These are phyloP conservation scores for Phaffomyces thermotolerans DNA, from an alignment of 805 yeast genomes.

Conservation along the genomic window DNA sequence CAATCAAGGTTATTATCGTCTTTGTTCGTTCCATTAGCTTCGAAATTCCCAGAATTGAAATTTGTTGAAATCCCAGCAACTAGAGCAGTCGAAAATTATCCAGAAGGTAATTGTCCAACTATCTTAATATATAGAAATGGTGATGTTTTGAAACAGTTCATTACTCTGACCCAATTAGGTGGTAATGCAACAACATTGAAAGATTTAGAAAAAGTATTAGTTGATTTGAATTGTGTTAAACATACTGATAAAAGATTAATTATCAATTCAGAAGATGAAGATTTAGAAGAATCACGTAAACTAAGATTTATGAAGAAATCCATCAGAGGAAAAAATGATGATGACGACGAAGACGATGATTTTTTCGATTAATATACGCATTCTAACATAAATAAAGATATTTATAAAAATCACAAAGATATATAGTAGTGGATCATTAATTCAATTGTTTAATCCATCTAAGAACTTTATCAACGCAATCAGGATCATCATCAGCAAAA, in stretches of 20 bases:
- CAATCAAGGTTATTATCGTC: conserved; percentile 69
- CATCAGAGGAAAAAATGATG: conserved; percentile 37
- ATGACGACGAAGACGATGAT: conserved; percentile 36
- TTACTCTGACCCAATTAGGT: conserved; percentile 76
- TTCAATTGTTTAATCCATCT: conserved; percentile 6
- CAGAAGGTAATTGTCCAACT: conserved; percentile 88
- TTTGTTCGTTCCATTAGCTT: conserved; percentile 51
- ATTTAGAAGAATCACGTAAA: conserved; percentile 46
- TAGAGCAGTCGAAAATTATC: conserved; percentile 89
- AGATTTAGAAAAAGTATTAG: conserved; percentile 71
- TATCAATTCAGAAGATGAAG: conserved; percentile 54
- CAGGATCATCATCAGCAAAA: conserved; percentile 9
- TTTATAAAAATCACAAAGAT: too few species aligned
- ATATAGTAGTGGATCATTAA: neutral
- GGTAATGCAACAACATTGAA: conserved; percentile 66
- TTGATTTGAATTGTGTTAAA: conserved; percentile 57
- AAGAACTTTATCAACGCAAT: conserved; percentile 2
- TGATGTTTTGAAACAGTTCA: conserved; percentile 70
- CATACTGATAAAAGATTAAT: conserved; percentile 60
- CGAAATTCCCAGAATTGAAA: conserved; percentile 71
- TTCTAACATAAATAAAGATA: too few species aligned
- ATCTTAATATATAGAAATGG: conserved; percentile 72
- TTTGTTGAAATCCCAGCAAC: conserved; percentile 88
- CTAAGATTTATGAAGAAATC: conserved; percentile 52
- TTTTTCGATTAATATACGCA: conserved; percentile 36